phyloP scores from a whole-genome alignment of 805 yeast species.

The Yueomyces sinensis region DNA sequence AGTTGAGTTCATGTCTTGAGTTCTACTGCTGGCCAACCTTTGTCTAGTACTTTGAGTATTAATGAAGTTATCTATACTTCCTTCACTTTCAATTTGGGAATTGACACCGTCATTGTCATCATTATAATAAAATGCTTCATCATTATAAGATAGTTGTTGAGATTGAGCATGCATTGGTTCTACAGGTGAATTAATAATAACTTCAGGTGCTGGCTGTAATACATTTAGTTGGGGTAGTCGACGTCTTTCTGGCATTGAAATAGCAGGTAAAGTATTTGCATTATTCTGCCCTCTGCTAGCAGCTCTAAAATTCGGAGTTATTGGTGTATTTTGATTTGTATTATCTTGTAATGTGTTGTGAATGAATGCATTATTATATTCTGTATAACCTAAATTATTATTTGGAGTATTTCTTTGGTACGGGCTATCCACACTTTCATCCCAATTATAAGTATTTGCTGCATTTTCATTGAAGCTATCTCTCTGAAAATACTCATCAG shows the following conservation, averaged over 20 bases:
- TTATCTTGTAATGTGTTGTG: neutral
- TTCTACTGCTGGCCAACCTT: neutral
- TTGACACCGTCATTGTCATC: conserved; percentile 3
- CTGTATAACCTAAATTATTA: too few relatives aligned
- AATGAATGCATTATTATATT: neutral
- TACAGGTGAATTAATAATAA: conserved; percentile 3
- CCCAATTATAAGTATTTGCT: too few relatives aligned
- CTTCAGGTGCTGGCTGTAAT: conserved; percentile 15
- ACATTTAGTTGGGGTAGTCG: conserved; percentile 11
- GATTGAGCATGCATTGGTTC: neutral
- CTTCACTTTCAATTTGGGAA: conserved; percentile 1
- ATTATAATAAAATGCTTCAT: conserved; percentile 13
- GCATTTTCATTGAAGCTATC: too few relatives aligned
- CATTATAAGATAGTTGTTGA: conserved; percentile 8
- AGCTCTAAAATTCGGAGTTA: conserved; percentile 5
- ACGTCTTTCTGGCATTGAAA: neutral
- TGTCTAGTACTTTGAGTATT: neutral
- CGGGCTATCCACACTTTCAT: too few relatives aligned
- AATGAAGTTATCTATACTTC: neutral
- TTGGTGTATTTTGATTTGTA: neutral
- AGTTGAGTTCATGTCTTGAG: neutral
- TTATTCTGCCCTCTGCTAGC: neutral
- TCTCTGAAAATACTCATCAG: too few relatives aligned
- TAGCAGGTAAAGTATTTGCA: neutral
- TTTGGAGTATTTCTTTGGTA: too few relatives aligned